Conservation (phyloP, 805 yeast genomes). For the Starmera dryadoides region DNA sequence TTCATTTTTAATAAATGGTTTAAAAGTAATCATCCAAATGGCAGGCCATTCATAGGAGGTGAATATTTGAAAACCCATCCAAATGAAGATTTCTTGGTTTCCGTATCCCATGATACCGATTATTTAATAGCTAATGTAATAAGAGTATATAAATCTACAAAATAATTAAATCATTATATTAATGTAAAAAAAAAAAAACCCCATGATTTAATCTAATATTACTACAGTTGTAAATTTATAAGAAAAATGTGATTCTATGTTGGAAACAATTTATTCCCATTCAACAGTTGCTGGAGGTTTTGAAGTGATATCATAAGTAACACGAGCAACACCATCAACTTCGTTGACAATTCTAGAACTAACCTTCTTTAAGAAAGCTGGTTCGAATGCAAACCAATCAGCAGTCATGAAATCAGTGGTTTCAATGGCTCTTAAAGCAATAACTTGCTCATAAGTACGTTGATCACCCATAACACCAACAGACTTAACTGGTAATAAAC, state of each 20-base stretch:
- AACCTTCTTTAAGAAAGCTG: constrained; percentile 83
- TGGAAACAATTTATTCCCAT: constrained; percentile 96
- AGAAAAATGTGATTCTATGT: too few species aligned
- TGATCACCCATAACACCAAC: constrained; percentile 99
- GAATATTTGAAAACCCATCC: constrained; percentile 21
- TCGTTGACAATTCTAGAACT: constrained; percentile 96
- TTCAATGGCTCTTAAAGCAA: constrained; percentile 97
- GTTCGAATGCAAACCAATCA: constrained; percentile 96
- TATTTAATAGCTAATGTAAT: constrained; percentile 49
- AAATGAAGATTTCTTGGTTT: constrained; percentile 42
- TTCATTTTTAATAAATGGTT: constrained; percentile 60
- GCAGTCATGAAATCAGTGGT: constrained; percentile 99
- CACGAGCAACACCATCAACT: constrained; percentile 98
- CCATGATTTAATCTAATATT: too few species aligned
- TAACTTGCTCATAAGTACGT: constrained; percentile 98
- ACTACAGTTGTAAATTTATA: too few species aligned
- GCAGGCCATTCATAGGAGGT: constrained; percentile 37
- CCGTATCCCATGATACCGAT: constrained; percentile 63
- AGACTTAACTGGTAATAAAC: constrained; percentile 92
- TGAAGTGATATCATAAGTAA: constrained; percentile 95
- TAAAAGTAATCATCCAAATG: constrained; percentile 29
- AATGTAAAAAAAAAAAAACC: too few species aligned
- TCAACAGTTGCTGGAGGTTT: constrained; percentile 99
- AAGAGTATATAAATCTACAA: constrained; percentile 21
- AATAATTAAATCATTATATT: neutral